A percentile compares a stretch with the other conserved stretches of the same genome.
Conservation (phyloP, 1,284 basidiomycete genomes). For the Heliocybe sulcata region DNA sequence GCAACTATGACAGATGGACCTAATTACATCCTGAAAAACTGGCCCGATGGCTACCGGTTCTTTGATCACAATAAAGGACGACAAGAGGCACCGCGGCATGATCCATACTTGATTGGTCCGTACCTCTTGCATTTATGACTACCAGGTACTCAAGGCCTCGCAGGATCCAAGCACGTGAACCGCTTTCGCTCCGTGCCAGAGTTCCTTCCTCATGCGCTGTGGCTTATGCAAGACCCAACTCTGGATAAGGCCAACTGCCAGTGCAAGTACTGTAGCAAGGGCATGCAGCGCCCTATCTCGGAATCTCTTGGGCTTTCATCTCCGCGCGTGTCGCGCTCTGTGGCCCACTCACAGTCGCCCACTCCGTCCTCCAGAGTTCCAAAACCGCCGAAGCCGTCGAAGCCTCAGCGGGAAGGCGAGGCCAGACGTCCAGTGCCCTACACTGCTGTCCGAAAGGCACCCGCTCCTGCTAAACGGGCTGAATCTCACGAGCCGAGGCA, state of each 20-base stretch:
- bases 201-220: conserved; percentile 74
- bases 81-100: conserved; percentile 47
- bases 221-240: conserved; percentile 57
- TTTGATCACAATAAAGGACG: conserved; percentile 70
- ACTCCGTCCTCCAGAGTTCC: neutral
- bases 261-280: conserved; percentile 76
- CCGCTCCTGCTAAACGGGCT: conserved; percentile 31
- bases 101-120: conserved; percentile 71
- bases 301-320: conserved; percentile 35
- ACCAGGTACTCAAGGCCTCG: conserved; percentile 4
- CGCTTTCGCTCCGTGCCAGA: conserved; percentile 75
- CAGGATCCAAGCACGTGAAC: conserved; percentile 34
- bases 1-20: conserved; percentile 32
- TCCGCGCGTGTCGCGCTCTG: neutral
- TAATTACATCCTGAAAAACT: conserved; percentile 53
- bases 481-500: conserved; percentile 35
- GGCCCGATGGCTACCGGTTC: conserved; percentile 64
- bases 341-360: neutral
- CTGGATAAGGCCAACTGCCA: conserved; percentile 44
- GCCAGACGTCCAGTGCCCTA: conserved; percentile 26
- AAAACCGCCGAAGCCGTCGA: neutral
- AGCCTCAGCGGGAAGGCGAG: neutral
- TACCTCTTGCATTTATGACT: conserved; percentile 13
- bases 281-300: conserved; percentile 62
- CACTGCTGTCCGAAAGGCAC: conserved; percentile 47